Evolutionary conservation across 495 filamentous ascomycete genomes (phyloP), one percentile per base, ranked within the genome.

Genomic region (Lichenothelia convexa): DNA sequence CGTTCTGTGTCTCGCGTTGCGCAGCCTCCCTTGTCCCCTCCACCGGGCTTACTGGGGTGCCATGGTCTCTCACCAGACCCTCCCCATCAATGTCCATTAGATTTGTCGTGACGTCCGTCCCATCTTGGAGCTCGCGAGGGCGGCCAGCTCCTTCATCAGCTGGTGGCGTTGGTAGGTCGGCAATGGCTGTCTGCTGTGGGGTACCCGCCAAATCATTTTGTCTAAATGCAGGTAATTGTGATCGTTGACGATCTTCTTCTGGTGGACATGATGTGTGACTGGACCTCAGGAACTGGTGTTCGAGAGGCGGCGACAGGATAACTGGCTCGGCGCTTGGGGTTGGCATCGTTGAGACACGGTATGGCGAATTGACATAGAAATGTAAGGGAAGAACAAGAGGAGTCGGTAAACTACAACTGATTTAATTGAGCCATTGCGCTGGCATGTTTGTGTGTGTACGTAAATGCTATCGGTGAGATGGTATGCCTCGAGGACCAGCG

Each of bases 181-280:
- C n/a, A n/a, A n/a, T n/a, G n/a, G n/a, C n/a, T n/a, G n/a, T n/a
- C n/a, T n/a, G n/a, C n/a, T n/a, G n/a, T n/a, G n/a, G n/a, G n/a
- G n/a, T n/a, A n/a, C n/a, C n/a, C n/a, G n/a, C 20, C 15, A 13
- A 17, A 13, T 19, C 17, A 18, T 32, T 35, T 19, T 32, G 19
- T 17, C 16, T 36, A 15, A 21, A 5, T 39, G 24, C 22, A 30
- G 30, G 2, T 18, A 40, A 33, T n/a, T 38, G 39, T 18, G 42
- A 30, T 7, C 27, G 17, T 13, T 43, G 38, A 23, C 55, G 45
- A 33, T 44, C 34, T 22, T 56, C 53, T 29, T 75, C 71, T 17
- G 70, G 69, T 21, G 71, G 71, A 57, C 70, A 75, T 41, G 67
- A 62, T 30, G 63, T 55, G 50, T 65, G 70, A 41, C 54, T 51